Percentiles rank a stretch among this genome's conserved stretches.
phyloP scores from a whole-genome alignment of 2,329 filamentous ascomycete genomes.

The Claviceps fusiformis region DNA sequence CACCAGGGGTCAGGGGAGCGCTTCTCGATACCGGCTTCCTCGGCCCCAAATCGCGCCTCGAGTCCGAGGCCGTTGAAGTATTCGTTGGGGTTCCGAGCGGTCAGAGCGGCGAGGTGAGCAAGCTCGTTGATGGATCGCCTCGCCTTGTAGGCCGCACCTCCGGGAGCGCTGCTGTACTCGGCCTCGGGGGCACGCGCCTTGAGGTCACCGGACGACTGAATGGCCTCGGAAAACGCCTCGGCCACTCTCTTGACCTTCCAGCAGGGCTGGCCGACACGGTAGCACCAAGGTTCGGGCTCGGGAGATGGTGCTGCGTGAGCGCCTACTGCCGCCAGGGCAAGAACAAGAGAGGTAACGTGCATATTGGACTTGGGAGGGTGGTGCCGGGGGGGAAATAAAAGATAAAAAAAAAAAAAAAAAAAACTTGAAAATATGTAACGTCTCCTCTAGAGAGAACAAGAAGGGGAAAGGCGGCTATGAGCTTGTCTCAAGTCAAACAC shows the following conservation, averaged over 20 bases:
- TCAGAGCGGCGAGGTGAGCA: conserved; percentile 20
- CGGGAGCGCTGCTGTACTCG: conserved; percentile 19
- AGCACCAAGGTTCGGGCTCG: conserved; percentile 12
- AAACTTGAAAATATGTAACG: too few species aligned
- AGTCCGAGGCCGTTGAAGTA: conserved; percentile 21
- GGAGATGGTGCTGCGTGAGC: conserved; percentile 15
- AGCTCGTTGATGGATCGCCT: conserved; percentile 26
- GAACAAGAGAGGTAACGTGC: conserved; percentile 18
- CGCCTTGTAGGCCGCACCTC: conserved; percentile 23
- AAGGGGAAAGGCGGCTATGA: neutral
- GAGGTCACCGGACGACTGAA: conserved; percentile 13
- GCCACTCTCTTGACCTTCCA: conserved; percentile 11
- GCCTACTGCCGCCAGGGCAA: conserved; percentile 25
- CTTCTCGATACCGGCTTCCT: conserved; percentile 8
- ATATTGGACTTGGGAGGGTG: neutral
- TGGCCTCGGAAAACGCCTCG: conserved; percentile 10
- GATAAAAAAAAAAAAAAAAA: too few species aligned
- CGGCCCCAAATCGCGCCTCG: conserved; percentile 12
- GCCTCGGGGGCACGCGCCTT: conserved; percentile 14
- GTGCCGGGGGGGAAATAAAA: neutral
- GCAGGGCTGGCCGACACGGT: conserved; percentile 17
- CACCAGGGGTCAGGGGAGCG: conserved; percentile 19
- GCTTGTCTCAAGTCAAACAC: neutral
- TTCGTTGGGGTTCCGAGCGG: conserved; percentile 14
- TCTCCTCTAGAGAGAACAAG: too few species aligned